A percentile compares a stretch with the other conserved stretches of the same genome.
Conservation (phyloP, 805 yeast genomes). For the Starmerella bombicola region DNA sequence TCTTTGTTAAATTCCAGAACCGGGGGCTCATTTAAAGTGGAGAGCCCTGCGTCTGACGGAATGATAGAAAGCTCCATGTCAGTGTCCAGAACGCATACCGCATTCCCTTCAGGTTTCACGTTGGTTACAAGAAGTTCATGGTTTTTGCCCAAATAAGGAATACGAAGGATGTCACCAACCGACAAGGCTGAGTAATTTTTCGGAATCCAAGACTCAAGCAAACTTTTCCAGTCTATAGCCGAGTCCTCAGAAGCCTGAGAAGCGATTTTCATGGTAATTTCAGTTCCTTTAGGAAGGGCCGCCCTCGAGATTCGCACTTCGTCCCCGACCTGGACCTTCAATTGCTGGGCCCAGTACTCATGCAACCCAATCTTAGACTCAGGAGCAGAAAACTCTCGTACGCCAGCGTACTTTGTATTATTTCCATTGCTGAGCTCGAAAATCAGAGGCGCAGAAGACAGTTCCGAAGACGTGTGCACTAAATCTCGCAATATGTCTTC, state of each 20-base stretch:
- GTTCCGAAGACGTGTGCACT: not conserved
- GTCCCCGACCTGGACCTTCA: constrained; percentile 22
- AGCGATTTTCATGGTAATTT: constrained; percentile 34
- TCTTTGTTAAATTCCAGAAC: constrained; percentile 1
- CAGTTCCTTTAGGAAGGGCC: constrained; percentile 37
- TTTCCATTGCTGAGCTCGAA: constrained; percentile 25
- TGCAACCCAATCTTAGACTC: constrained; percentile 33
- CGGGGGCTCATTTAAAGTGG: constrained; percentile 5
- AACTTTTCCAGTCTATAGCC: constrained; percentile 40
- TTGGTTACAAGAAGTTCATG: constrained; percentile 30
- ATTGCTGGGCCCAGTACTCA: constrained; percentile 25
- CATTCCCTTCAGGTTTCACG: constrained; percentile 31
- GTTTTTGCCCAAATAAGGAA: constrained; percentile 26
- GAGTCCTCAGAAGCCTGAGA: not conserved
- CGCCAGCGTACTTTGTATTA: constrained; percentile 38
- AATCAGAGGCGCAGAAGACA: not conserved
- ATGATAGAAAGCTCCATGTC: constrained; percentile 33
- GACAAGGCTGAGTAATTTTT: constrained; percentile 40
- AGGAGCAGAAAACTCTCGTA: constrained; percentile 38
- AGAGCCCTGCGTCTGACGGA: constrained; percentile 2
- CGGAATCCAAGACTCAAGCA: constrained; percentile 41
- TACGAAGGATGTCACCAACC: constrained; percentile 31
- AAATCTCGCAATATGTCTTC: constrained; percentile 8
- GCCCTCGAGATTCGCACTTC: constrained; percentile 24
- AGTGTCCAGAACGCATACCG: constrained; percentile 44